These are phyloP conservation scores for Gloeophyllum trabeum DNA, from an alignment of 768 basidiomycete species.

Conservation along the genomic window DNA sequence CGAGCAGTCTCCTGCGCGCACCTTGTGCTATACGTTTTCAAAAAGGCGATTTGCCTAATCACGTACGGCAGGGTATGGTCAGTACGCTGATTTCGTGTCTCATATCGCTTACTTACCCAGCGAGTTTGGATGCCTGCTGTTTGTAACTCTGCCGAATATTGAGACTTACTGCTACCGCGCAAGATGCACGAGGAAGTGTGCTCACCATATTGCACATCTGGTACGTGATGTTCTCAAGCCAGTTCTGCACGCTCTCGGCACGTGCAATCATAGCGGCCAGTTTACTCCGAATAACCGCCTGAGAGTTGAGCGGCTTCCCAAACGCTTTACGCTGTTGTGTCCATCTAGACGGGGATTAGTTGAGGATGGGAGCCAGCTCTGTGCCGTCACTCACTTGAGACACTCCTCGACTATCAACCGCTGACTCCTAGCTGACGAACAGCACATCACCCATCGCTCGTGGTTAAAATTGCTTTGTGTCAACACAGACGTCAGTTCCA, in stretches of 20 bases:
- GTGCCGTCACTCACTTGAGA: conserved; percentile 31
- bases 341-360: conserved; percentile 31
- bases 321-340: conserved; percentile 82
- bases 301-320: conserved; percentile 75
- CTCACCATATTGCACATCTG: conserved; percentile 79
- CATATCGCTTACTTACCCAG: conserved; percentile 82
- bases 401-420: conserved; percentile 74
- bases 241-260: conserved; percentile 68
- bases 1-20: conserved; percentile 71
- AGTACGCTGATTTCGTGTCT: too few relatives aligned
- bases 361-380: background rate
- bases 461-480: conserved; percentile 79
- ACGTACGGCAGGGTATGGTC: background rate
- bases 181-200: conserved; percentile 5
- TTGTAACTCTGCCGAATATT: conserved; percentile 39
- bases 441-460: conserved; percentile 89
- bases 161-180: conserved; percentile 5
- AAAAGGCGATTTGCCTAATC: conserved; percentile 55
- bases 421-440: conserved; percentile 55
- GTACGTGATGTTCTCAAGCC: conserved; percentile 80
- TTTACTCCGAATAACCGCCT: conserved; percentile 83
- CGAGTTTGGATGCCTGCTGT: conserved; percentile 61
- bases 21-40: conserved; percentile 71
- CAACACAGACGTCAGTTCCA: background rate
- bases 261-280: conserved; percentile 85